phyloP scores from a whole-genome alignment of 768 basidiomycete species.

The Postia placenta region DNA sequence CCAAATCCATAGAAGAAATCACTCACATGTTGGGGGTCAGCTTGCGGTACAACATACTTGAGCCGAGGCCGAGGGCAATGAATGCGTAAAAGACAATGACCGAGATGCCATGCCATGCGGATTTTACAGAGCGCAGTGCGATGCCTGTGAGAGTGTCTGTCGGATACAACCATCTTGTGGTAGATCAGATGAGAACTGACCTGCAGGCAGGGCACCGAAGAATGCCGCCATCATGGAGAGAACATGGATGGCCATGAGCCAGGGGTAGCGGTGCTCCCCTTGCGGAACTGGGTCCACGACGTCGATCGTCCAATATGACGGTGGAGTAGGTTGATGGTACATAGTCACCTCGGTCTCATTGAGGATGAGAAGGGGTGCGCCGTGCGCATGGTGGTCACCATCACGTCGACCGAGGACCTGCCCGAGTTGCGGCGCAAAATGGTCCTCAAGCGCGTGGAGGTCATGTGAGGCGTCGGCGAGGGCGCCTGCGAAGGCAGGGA shows the following conservation, averaged over 20 bases:
- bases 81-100: constrained; percentile 61
- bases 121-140: constrained; percentile 70
- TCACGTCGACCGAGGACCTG: constrained; percentile 15
- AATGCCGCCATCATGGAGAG: constrained; percentile 73
- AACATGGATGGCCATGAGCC: constrained; percentile 69
- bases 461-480: constrained; percentile 19
- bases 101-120: constrained; percentile 52
- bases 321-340: constrained; percentile 63
- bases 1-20: not conserved
- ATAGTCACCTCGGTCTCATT: constrained; percentile 73
- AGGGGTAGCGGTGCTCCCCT: constrained; percentile 48
- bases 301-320: constrained; percentile 82
- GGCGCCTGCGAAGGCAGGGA: constrained; percentile 17
- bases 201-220: constrained; percentile 74
- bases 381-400: constrained; percentile 37
- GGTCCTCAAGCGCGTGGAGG: not conserved
- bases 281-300: constrained; percentile 46
- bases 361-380: constrained; percentile 48
- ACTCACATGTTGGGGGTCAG: constrained; percentile 80
- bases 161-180: not conserved
- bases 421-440: constrained; percentile 3
- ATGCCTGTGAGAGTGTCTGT: constrained; percentile 49
- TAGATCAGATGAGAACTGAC: constrained; percentile 36
- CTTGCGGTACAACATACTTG: constrained; percentile 69
- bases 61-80: constrained; percentile 54